These are phyloP conservation scores for Hanseniaspora taiwanica DNA, from an alignment of 805 yeast genomes.

Conservation along the genomic window DNA sequence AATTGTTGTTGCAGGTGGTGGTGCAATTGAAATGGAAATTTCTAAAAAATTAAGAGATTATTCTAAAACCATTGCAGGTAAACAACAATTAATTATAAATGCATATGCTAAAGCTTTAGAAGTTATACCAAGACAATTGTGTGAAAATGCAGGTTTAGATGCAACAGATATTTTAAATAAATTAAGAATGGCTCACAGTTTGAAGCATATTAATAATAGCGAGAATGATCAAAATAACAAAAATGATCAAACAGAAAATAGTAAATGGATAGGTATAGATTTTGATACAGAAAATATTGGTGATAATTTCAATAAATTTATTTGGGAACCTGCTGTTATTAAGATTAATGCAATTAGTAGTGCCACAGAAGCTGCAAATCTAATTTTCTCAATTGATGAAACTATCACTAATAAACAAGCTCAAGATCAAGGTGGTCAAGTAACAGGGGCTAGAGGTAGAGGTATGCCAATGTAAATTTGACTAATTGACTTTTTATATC, in stretches of 20 bases:
- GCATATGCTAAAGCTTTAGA: conserved; percentile 93
- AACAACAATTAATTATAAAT: conserved; percentile 83
- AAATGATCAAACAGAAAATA: no score
- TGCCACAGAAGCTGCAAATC: conserved; percentile 93
- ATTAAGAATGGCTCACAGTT: conserved; percentile 82
- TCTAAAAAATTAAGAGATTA: conserved; percentile 79
- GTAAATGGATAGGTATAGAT: conserved; percentile 84
- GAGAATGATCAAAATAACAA: no score
- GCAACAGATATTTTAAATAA: conserved; percentile 88
- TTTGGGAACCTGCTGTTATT: conserved; percentile 97
- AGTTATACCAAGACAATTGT: conserved; percentile 90
- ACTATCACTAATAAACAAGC: conserved; percentile 62
- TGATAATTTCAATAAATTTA: conserved; percentile 71
- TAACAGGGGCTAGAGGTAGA: conserved; percentile 48
- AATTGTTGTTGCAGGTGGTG: conserved; percentile 94
- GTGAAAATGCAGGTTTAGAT: conserved; percentile 98
- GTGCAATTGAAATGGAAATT: conserved; percentile 96
- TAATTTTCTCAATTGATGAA: conserved; percentile 91
- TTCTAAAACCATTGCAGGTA: conserved; percentile 82
- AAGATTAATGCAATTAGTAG: conserved; percentile 87
- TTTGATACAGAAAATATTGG: conserved; percentile 73
- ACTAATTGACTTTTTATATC: conserved; percentile 4
- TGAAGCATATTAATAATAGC: conserved; percentile 24
- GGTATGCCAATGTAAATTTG: conserved; percentile 41
- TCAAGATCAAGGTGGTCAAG: conserved; percentile 20